Evolutionary conservation across 2,329 filamentous ascomycete species (phyloP), one percentile per base, ranked within the genome.

Genomic region (Mariannaea elegans): DNA sequence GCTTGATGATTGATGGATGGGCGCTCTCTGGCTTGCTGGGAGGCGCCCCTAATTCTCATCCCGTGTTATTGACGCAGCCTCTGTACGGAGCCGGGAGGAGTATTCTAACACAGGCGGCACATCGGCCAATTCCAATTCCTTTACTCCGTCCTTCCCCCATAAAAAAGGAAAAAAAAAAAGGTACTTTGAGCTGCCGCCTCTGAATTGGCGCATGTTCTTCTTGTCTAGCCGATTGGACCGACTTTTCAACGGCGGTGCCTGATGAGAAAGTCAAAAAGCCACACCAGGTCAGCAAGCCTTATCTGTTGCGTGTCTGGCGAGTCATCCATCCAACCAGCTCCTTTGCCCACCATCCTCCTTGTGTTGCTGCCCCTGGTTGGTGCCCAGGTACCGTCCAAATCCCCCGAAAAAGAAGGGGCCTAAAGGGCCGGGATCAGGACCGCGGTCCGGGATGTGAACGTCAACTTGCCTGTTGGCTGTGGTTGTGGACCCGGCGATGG

Each of bases 401-500:
- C n/a, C n/a, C n/a, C n/a, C n/a, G n/a, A n/a, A n/a, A n/a, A n/a
- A n/a, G n/a, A n/a, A n/a, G n/a, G n/a, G n/a, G n/a, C n/a, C n/a
- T n/a, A n/a, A n/a, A n/a, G n/a, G n/a, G n/a, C n/a, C n/a, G 16
- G 21, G 47, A n/a, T 27, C 24, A 52, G 31, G 48, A 45, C 21
- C 10, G 34, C n/a, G 14, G 39, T 23, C 39, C 39, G 39, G 39
- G 18, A 42, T 42, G 39, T 21, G 18, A 21, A 42, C 39, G 8
- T 38, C 10, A 13, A 38, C n/a, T 38, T 14, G 10, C 23, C 9
- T 16, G 27, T 46, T 31, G 50, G 21, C 9, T 46, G 53, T 51
- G 34, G 45, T 16, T 42, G 59, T 66, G 64, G 61, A 56, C 48
- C 56, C 13, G 50, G 41, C 42, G 34, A 39, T 48, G 51, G 49